These are phyloP conservation scores for Ophiosphaerella narmari DNA, from an alignment of 2,329 filamentous ascomycete genomes.

Conservation along the genomic window DNA sequence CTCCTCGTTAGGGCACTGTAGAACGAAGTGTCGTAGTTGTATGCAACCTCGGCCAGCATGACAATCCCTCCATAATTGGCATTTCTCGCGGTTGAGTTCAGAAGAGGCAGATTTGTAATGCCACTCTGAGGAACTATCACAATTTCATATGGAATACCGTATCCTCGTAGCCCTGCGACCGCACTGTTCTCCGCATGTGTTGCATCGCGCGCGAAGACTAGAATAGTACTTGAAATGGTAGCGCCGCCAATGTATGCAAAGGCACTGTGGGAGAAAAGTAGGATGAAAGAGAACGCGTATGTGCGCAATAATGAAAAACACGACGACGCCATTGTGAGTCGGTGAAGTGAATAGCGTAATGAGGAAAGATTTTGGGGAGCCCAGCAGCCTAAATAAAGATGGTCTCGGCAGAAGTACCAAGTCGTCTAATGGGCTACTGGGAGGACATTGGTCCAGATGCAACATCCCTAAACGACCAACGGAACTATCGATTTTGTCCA, in stretches of 20 bases:
- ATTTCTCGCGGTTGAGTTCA: constrained; percentile 54
- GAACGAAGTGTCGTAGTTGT: constrained; percentile 57
- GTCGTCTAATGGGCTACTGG: constrained; percentile 27
- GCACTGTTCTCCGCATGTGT: constrained; percentile 56
- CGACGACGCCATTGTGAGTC: constrained; percentile 31
- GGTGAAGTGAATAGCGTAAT: constrained; percentile 22
- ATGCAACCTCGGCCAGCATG: constrained; percentile 58
- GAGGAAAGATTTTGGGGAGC: constrained; percentile 26
- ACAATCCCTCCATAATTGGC: constrained; percentile 67
- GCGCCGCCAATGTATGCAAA: constrained; percentile 30
- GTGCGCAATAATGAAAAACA: constrained; percentile 28
- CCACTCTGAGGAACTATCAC: constrained; percentile 61
- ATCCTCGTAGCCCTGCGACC: constrained; percentile 61
- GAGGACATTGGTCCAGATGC: constrained; percentile 28
- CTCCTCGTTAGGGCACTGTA: constrained; percentile 59
- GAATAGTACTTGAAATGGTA: constrained; percentile 52
- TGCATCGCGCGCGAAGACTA: constrained; percentile 61
- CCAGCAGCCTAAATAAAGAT: constrained; percentile 37
- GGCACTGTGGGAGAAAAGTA: constrained; percentile 20
- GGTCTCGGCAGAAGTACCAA: constrained; percentile 34
- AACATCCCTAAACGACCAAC: constrained; percentile 23
- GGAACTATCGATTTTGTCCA: constrained; percentile 39
- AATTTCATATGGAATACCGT: constrained; percentile 64
- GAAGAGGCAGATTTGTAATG: constrained; percentile 52
- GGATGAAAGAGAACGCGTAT: constrained; percentile 28